phyloP scores from a whole-genome alignment of 2,329 filamentous ascomycete genomes.

The Cladophialophora psammophila region DNA sequence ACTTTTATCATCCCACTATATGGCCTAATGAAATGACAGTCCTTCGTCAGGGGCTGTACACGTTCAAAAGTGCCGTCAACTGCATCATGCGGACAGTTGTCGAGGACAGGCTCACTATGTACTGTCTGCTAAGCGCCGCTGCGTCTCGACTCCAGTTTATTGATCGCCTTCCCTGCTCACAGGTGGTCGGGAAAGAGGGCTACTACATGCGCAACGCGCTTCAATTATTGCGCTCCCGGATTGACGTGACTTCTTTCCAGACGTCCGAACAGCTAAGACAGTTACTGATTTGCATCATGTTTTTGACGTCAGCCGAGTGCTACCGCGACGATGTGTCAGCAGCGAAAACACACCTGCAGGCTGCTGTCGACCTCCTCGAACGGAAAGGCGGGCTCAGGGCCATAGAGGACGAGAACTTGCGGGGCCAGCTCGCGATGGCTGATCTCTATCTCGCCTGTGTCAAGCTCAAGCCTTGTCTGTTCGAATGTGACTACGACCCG shows the following conservation, averaged over 20 bases:
- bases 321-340: slow-evolving; percentile 24
- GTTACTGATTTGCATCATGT: slow-evolving; percentile 22
- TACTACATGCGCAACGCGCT: slow-evolving; percentile 22
- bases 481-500: slow-evolving; percentile 15
- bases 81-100: slow-evolving; percentile 11
- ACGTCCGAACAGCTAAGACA: neutral
- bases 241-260: neutral
- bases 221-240: slow-evolving; percentile 8
- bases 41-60: slow-evolving; percentile 18
- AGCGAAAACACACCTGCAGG: slow-evolving; percentile 19
- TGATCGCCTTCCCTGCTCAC: slow-evolving; percentile 11
- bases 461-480: slow-evolving; percentile 17
- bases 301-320: slow-evolving; percentile 22
- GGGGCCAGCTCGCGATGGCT: slow-evolving; percentile 18
- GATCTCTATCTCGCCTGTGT: slow-evolving; percentile 28
- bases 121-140: slow-evolving; percentile 18
- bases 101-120: slow-evolving; percentile 19
- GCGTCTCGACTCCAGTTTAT: slow-evolving; percentile 19
- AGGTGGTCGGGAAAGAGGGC: slow-evolving; percentile 13
- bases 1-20: slow-evolving; percentile 23
- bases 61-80: slow-evolving; percentile 15
- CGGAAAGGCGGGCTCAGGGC: slow-evolving; percentile 4
- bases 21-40: slow-evolving; percentile 27
- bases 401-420: slow-evolving; percentile 19
- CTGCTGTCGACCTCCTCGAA: slow-evolving; percentile 19